Evolutionary conservation across 208 protist species (phyloP).

Genomic region (Leishmania arabica): DNA sequence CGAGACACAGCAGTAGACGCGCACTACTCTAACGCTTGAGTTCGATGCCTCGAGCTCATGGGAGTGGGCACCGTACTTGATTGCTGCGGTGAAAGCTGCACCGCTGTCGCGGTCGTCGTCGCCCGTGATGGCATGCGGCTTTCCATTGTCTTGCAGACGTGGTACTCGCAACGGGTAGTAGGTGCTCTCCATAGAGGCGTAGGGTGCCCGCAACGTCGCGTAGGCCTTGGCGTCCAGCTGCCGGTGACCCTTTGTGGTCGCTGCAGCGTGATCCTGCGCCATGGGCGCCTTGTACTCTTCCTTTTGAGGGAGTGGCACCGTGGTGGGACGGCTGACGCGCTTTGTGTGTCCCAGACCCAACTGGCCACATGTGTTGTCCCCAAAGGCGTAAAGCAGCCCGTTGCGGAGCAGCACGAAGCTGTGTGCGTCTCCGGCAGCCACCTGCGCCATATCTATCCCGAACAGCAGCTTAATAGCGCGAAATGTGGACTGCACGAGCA

Average conservation of each 20-base stretch:
- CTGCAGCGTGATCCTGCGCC: not conserved
- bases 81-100: not conserved
- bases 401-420: slow-evolving; percentile 80
- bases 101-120: slow-evolving; percentile 14
- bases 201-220: slow-evolving; percentile 56
- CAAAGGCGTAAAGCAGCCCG: slow-evolving; percentile 78
- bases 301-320: slow-evolving; percentile 12
- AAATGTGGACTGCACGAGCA: slow-evolving; percentile 61
- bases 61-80: not conserved
- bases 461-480: slow-evolving; percentile 76
- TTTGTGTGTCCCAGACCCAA: slow-evolving; percentile 72
- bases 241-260: not conserved
- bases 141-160: slow-evolving; percentile 52
- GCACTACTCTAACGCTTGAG: slow-evolving; percentile 12
- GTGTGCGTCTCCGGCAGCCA: slow-evolving; percentile 70
- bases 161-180: slow-evolving; percentile 72
- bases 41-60: not conserved
- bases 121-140: slow-evolving; percentile 29
- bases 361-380: slow-evolving; percentile 81
- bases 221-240: slow-evolving; percentile 58
- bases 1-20: slow-evolving; percentile 43
- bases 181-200: slow-evolving; percentile 60
- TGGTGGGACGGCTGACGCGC: slow-evolving; percentile 21
- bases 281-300: not conserved
- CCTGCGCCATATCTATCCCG: slow-evolving; percentile 60